Conservation (phyloP, 2,329 filamentous ascomycete genomes). For the Diplodia scrobiculata region DNA sequence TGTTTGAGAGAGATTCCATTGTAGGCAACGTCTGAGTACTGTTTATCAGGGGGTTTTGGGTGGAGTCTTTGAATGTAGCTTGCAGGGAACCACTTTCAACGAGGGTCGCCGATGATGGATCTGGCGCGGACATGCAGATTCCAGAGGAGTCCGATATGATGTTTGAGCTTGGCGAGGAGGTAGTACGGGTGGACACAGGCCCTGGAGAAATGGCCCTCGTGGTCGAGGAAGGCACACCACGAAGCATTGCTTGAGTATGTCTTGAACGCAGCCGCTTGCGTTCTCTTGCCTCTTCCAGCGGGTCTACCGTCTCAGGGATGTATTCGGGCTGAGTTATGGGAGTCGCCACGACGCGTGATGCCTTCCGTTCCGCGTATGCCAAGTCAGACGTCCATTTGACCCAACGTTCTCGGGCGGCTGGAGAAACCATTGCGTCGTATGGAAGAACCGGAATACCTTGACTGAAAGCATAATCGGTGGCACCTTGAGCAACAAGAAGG, state of each 20-base stretch:
- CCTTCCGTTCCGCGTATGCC: slow-evolving; percentile 59
- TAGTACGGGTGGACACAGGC: not conserved
- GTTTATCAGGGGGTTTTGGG: slow-evolving; percentile 48
- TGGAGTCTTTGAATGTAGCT: slow-evolving; percentile 36
- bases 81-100: not conserved
- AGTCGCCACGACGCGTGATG: slow-evolving; percentile 34
- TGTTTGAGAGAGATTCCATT: slow-evolving; percentile 32
- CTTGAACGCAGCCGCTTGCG: slow-evolving; percentile 42
- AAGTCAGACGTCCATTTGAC: slow-evolving; percentile 75
- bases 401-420: slow-evolving; percentile 76
- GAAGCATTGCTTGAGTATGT: slow-evolving; percentile 44
- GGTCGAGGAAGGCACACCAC: slow-evolving; percentile 30
- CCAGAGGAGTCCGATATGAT: slow-evolving; percentile 6
- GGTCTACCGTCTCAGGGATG: slow-evolving; percentile 30
- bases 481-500: slow-evolving; percentile 82
- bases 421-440: slow-evolving; percentile 77
- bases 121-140: not conserved
- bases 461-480: slow-evolving; percentile 80
- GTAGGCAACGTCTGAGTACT: slow-evolving; percentile 48
- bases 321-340: slow-evolving; percentile 12
- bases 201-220: not conserved
- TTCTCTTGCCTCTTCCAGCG: slow-evolving; percentile 38
- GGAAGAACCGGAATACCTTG: slow-evolving; percentile 73
- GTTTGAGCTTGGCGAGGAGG: slow-evolving; percentile 1
- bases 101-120: not conserved